These are phyloP conservation scores for Aureobasidium uvarum DNA, from an alignment of 2,329 filamentous ascomycete species.

Conservation along the genomic window DNA sequence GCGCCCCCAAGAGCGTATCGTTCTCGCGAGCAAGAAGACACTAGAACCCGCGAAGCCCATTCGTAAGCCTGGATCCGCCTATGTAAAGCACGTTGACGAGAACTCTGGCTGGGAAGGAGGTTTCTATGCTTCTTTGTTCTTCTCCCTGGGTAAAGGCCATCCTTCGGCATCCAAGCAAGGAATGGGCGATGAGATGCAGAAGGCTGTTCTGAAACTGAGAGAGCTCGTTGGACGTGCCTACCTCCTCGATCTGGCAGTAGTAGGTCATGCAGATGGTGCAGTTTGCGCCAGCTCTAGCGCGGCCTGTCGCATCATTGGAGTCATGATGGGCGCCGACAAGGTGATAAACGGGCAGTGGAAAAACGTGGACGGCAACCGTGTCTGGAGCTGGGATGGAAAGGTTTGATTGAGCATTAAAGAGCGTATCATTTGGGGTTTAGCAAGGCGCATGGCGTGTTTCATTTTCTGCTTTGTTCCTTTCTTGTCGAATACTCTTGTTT, in stretches of 20 bases:
- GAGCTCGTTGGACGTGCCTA: constrained; percentile 78
- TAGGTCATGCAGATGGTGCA: constrained; percentile 65
- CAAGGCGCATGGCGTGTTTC: constrained; percentile 24
- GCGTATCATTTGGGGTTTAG: constrained; percentile 12
- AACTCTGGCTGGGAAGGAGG: constrained; percentile 84
- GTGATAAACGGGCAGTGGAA: constrained; percentile 63
- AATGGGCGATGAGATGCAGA: constrained; percentile 35
- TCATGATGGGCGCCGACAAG: constrained; percentile 84
- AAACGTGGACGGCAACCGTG: constrained; percentile 69
- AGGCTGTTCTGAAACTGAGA: constrained; percentile 61
- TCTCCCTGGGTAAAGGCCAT: constrained; percentile 60
- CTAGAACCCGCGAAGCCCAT: constrained; percentile 38
- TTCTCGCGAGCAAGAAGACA: constrained; percentile 64
- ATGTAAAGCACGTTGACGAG: constrained; percentile 69
- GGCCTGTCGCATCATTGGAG: constrained; percentile 68
- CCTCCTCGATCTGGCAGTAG: constrained; percentile 73
- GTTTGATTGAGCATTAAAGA: constrained; percentile 12
- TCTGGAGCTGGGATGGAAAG: constrained; percentile 40
- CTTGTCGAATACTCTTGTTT: not conserved
- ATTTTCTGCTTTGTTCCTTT: constrained; percentile 18
- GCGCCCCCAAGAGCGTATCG: constrained; percentile 73
- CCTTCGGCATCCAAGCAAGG: constrained; percentile 31
- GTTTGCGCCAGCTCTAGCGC: constrained; percentile 72
- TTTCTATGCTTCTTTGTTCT: constrained; percentile 80
- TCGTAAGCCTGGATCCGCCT: constrained; percentile 48